phyloP scores from a whole-genome alignment of 306 rosid genomes.

The Dicorynia guianensis region DNA sequence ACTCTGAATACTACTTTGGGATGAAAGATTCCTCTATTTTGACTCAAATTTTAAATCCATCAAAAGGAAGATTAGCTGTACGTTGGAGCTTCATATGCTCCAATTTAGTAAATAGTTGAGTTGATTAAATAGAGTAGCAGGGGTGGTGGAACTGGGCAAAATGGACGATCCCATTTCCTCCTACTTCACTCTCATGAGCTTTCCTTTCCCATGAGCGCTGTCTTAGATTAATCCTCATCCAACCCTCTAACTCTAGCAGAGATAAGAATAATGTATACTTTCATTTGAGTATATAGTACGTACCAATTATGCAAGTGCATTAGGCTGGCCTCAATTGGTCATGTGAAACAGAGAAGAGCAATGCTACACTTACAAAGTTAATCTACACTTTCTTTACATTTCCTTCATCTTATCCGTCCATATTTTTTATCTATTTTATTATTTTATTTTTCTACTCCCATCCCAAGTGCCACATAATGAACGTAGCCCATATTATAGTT shows the following conservation, averaged over 20 bases:
- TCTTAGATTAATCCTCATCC: neutral
- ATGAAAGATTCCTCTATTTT: conserved; percentile 10
- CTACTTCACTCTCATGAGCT: conserved; percentile 34
- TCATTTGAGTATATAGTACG: neutral
- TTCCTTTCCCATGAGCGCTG: too few species aligned
- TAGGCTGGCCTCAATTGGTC: neutral
- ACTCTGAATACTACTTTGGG: conserved; percentile 14
- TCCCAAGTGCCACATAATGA: too few species aligned
- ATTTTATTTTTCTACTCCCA: too few species aligned
- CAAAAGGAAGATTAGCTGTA: conserved; percentile 8
- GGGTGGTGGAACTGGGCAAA: conserved; percentile 23
- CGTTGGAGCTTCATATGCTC: conserved; percentile 30
- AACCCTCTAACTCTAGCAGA: neutral
- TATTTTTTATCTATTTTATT: too few species aligned
- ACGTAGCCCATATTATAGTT: too few species aligned
- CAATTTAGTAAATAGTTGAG: conserved; percentile 24
- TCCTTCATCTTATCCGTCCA: too few species aligned
- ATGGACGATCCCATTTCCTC: neutral
- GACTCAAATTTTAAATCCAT: conserved; percentile 31
- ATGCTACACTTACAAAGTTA: too few species aligned
- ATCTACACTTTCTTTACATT: too few species aligned
- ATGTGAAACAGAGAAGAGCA: too few species aligned
- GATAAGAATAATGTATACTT: neutral
- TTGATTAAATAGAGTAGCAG: neutral
- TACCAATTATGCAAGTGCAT: neutral